Base-by-base conservation (phyloP, 1,284 basidiomycete species). In the Anthracocystis panici-leucophaei region DNA sequence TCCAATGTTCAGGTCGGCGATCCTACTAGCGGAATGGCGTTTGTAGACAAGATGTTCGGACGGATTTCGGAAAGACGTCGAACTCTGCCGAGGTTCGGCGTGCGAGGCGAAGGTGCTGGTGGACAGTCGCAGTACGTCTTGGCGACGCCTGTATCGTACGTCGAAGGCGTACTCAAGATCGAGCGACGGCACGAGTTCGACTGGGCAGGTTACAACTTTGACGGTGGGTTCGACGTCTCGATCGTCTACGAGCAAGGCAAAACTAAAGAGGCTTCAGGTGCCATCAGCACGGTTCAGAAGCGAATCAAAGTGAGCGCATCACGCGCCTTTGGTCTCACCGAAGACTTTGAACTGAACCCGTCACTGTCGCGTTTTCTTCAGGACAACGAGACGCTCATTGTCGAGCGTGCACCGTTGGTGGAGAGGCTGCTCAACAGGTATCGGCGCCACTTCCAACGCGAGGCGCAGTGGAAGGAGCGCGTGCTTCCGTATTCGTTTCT, bases 401-500 rank as follows among this genome's bases (percentile, higher is more conserved):
- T 87, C 9, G 78, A 85, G 31, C 85, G 88, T 1, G 79, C 90
- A 1, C 85, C 86, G 6, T 72, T 85, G 29, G 83, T 92, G 33
- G 89, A 91, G 66, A 84, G 86, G 20, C 85, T 86, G 7, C 74
- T 94, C 8, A 82, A 85, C 12, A 82, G 86, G 40, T 93, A 93
- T 79, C 89, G 91, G 2, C 84, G 84, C 11, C 87, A 89, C 78
- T 88, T 88, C 65, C 84, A 85, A 44, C 85, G 86, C 52, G 89
- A 91, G 78, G 89, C 88, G 60, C 85, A 82, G 42, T 86, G 86
- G 82, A 94, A 94, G 84, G 80, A 83, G 14, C 83, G 86, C 11
- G 88, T 89, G 9, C 86, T 93, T 62, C 89, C 89, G 0, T 92
- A 93, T 79, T 86, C 87, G 8, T 93, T 93, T 84, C 85, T 93